Base-by-base conservation (phyloP, 306 rosid genomes). In the Sesbania bispinosa region DNA sequence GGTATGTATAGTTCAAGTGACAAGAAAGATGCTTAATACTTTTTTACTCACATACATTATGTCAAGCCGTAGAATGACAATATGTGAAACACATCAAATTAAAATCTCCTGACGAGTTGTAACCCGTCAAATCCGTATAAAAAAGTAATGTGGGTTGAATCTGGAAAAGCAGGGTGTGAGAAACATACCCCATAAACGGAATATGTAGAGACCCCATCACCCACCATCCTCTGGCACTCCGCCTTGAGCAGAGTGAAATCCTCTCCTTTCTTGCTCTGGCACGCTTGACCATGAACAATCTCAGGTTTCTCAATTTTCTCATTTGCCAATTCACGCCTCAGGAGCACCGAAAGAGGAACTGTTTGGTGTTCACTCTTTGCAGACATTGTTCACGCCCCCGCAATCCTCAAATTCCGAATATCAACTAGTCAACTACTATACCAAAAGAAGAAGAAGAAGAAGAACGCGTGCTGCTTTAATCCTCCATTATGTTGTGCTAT, bases 241-340 rank as follows among this genome's bases (percentile, higher is more conserved):
- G 89, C 53, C 87, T 95, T 95, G 0, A 95, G 4, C 66, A 95
- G 75, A 2, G 93, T 85, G 33, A 82, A 88, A 84, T 95, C 99
- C 82, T 95, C 99, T 46, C 99, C 97, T 77, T 95, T 95, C 85
- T 95, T 95, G 81, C 96, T 95, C 83, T 95, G 96, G 29, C 76
- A 69, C 10, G 93, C 97, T 80, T 92, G 97, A 51, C 99, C 99
- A 19, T 88, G 85, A 8, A 70, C 46, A 80, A 95, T 77, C 73
- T 95, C 97, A 2, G 97, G 99, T 20, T 86, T 86, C 91, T 92
- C 99, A 78, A 89, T 81, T 90, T 83, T 95, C 86, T 95, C 97
- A 29, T 64, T 77, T 29, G 87, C 85, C 89, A 92, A 82, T 81
- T 95, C 99, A 58, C 99, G 97, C 86, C 75, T 92, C 60, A 95